Base-by-base conservation (phyloP, 768 basidiomycete species). In the Pisolithus marmoratus region DNA sequence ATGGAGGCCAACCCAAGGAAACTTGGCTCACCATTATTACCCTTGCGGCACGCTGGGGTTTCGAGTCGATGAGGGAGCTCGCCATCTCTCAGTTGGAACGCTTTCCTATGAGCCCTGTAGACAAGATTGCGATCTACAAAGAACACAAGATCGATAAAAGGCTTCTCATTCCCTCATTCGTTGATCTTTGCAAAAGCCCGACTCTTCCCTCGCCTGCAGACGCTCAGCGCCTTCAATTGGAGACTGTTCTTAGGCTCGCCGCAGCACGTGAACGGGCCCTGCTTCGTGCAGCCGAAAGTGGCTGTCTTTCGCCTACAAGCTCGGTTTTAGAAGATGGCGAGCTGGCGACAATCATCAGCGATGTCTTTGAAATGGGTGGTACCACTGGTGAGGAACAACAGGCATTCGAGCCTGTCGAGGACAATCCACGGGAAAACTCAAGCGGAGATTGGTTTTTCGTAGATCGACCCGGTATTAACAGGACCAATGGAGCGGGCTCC, bases 41-140 rank as follows among this genome's bases (percentile, higher is more conserved):
- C 2, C 77, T 87, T 1, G 71, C 84, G 0, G 68, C 78, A 17
- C 60, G 68, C 4, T 89, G 84, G 84, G 38, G 57, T 0, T 87
- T 87, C 53, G 56, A 54, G 0, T 74, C 80, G 41, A 74, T 84
- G 7, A 75, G 70, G 36, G 59, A 53, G 45, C 80, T 72, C 1
- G 82, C 83, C 0, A 66, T 84, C 0, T 76, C 80, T 1, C 79
- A 85, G 49, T 70, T 86, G 0, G 77, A 81, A 50, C 70, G 72
- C 58, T 65, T 77, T 7, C 23, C 64, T 0, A 71, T 85, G 37
- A 63, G 69, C 0, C 72, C 76, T 2, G 71, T 85, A 1, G 74
- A 80, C 2, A 80, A 81, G 27, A 79, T 87, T 46, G 64, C 71
- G 4, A 63, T 79, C 0, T 87, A 87, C 56, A 82, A 83, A 42